Percentiles rank a stretch among this genome's conserved stretches.
phyloP scores from a whole-genome alignment of 495 filamentous ascomycete species.

The Podospora didyma region DNA sequence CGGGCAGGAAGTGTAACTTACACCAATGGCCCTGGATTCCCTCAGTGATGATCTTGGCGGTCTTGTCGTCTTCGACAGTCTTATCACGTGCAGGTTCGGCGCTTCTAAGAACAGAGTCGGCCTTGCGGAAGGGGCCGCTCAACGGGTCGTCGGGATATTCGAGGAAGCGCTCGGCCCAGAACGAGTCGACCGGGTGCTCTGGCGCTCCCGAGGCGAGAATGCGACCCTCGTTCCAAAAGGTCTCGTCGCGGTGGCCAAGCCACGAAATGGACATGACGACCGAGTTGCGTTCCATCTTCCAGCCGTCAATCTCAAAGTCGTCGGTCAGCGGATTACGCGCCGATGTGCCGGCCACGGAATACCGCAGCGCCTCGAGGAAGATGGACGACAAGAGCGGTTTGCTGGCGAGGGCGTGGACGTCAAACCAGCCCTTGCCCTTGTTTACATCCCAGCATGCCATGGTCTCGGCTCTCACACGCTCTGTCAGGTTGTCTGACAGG shows the following conservation, averaged over 20 bases:
- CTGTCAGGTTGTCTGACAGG: conserved; percentile 5
- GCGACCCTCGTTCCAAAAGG: conserved; percentile 26
- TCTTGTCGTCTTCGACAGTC: conserved; percentile 15
- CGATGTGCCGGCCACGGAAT: conserved; percentile 11
- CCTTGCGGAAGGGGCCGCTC: conserved; percentile 26
- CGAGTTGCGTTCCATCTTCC: conserved; percentile 15
- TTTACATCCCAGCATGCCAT: conserved; percentile 3
- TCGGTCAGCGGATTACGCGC: conserved; percentile 13
- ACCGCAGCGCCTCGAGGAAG: conserved; percentile 22
- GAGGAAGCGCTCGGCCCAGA: conserved; percentile 40
- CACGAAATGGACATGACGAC: conserved; percentile 20
- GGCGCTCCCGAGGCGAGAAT: neutral
- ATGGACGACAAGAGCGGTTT: conserved; percentile 21
- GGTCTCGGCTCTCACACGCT: conserved; percentile 11
- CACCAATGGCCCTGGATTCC: conserved; percentile 20
- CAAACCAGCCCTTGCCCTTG: neutral
- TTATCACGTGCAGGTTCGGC: neutral
- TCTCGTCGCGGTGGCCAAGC: conserved; percentile 16
- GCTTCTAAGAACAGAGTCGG: neutral
- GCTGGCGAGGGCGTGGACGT: conserved; percentile 12
- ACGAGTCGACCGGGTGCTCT: conserved; percentile 27
- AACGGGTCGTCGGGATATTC: conserved; percentile 30
- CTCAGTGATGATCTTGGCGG: conserved; percentile 12
- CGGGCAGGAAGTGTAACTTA: no score
- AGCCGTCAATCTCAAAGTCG: conserved; percentile 18